Base-by-base conservation (phyloP, 345 rosid species). In the Brassica juncea region DNA sequence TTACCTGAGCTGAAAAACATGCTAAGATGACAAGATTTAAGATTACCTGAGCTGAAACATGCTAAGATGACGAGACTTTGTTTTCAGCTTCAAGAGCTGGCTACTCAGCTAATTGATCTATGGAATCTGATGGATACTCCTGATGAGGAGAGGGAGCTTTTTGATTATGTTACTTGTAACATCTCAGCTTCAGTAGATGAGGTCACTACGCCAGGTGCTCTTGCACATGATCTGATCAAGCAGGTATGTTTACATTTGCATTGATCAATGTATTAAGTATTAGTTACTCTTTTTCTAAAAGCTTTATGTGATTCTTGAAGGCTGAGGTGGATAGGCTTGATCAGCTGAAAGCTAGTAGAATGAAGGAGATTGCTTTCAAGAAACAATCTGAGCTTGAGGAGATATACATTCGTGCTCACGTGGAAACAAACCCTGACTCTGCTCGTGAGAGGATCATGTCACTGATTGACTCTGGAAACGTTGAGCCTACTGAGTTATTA, bases 91-190 rank as follows among this genome's bases (percentile, higher is more conserved):
- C 98, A 96, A 89, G 98, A 96, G 81, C 88, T 92, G 57, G 92
- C 95, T 47, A 84, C 87, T 71, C 97, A 91, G 82, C 84, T 96
- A 64, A 82, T 83, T 84, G 99, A 96, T 74, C 89, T 93, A 32
- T 96, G 99, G 99, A 93, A 93, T 82, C 88, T 93, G 81, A 93
- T 96, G 99, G 99, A 96, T 80, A 93, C 98, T 58, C 87, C 97
- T 4, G 84, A 62, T 25, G 98, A 96, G 76, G 97, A 93, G 66
- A 86, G 98, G 71, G 84, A 78, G 71, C 81, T 90, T 71, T 96
- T 93, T 78, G 88, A 89, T 74, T 93, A 93, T 81, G 97, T 93
- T 70, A 93, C 97, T 61, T 84, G 97, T 81, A 87, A 96, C 89
- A 85, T 89, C 37, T 89, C 91, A 52, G 85, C 97, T 81, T 88